Evolutionary conservation across 768 basidiomycete genomes (phyloP), one percentile per base, ranked within the genome.

Genomic region (Boletus patriciae): DNA sequence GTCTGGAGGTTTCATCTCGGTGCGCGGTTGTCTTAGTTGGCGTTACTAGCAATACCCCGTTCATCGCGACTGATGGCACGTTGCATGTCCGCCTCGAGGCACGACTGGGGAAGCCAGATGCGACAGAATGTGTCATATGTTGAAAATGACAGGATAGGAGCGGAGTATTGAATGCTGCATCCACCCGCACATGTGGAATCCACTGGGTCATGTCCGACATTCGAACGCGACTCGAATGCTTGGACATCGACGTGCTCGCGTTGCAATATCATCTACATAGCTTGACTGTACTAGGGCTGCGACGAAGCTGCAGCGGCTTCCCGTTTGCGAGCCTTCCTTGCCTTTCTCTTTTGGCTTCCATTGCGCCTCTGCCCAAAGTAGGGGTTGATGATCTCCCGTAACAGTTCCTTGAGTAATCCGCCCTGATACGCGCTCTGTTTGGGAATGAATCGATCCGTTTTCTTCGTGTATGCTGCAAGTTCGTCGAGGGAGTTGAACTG

Each of bases 21-120:
- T 38, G 31, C 13, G 2, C 5, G 25, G 7, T 23, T 41, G 34
- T 9, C 53, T 60, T 11, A 59, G n/a, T 36, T 13, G 11, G 29
- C 6, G 3, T 50, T 18, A 6, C 43, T 40, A 80, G 79, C 3
- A 78, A 77, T 23, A 81, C 74, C 15, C 74, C 79, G 1, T 83
- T 78, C 60, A 77, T 82, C 25, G 74, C 72, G 0, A 46, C 64
- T 1, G 81, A 83, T 50, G 81, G 78, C 41, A 72, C 73, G 21
- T 68, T 83, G n/a, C 61, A 74, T 44, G 78, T 65, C 0, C 75
- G 79, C 9, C 63, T 83, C 12, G 82, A 83, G 62, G 80, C 78
- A 2, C 69, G 70, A 27, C 67, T 83, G 16, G 71, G 62, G 16
- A 76, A 72, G 50, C 70, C 79, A 2, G 54, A 54, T 19, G 68